These are phyloP conservation scores for Mycoemilia scoparia DNA, from an alignment of 192 early-diverging fungal genomes.

Conservation along the genomic window DNA sequence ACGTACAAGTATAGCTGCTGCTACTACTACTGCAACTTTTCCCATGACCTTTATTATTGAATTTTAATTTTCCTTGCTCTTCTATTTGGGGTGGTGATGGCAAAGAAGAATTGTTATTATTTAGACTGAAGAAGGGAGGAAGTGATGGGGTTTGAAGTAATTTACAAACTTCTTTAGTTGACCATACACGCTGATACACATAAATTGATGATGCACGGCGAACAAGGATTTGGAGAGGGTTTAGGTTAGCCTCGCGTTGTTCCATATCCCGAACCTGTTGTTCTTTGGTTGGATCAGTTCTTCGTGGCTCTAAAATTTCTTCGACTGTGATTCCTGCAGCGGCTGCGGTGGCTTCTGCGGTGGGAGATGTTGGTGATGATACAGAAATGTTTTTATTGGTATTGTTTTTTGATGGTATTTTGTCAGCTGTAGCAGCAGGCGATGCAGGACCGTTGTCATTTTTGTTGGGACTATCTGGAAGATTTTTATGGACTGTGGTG, in stretches of 20 bases:
- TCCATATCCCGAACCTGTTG: conserved; percentile 16
- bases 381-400: too few species aligned
- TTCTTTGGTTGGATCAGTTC: conserved; percentile 20
- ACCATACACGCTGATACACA: conserved; percentile 30
- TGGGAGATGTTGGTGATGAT: too few species aligned
- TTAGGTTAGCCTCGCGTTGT: conserved; percentile 21
- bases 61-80: too few species aligned
- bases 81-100: not conserved
- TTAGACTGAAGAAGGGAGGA: too few species aligned
- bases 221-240: conserved; percentile 19
- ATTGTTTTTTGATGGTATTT: too few species aligned
- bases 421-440: too few species aligned
- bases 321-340: conserved; percentile 19
- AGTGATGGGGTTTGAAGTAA: conserved; percentile 5
- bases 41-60: not conserved
- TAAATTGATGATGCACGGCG: conserved; percentile 19
- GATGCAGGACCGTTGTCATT: too few species aligned
- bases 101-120: not conserved
- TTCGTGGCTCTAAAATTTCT: conserved; percentile 19
- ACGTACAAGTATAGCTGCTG: not conserved
- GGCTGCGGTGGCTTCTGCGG: too few species aligned
- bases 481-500: too few species aligned
- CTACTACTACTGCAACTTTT: conserved; percentile 1
- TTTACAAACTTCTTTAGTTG: conserved; percentile 18
- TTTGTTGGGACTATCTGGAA: too few species aligned